phyloP scores from a whole-genome alignment of 176 grass and related monocot species.

The Juncus effusus region DNA sequence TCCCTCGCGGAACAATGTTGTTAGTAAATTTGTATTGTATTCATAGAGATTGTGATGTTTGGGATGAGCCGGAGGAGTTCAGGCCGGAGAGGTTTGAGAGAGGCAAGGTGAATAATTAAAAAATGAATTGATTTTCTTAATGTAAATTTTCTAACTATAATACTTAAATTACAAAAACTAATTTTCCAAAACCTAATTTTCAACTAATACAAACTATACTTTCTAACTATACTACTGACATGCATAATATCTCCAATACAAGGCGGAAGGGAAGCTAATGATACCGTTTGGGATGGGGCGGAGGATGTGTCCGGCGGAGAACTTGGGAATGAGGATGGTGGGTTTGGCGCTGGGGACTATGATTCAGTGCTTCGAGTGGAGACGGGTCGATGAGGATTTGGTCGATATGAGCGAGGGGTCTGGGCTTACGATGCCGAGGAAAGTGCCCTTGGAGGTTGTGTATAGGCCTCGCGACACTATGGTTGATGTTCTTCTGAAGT shows the following conservation, averaged over 20 bases:
- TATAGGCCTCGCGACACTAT: conserved; percentile 22
- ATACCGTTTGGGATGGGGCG: conserved; percentile 42
- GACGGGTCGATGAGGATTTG: conserved; percentile 8
- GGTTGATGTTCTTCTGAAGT: conserved; percentile 9
- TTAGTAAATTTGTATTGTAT: conserved; percentile 48
- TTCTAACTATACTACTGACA: too few species aligned
- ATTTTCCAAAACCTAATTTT: too few species aligned
- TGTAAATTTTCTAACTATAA: too few species aligned
- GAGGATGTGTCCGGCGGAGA: conserved; percentile 20
- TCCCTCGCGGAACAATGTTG: conserved; percentile 41
- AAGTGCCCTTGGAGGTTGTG: conserved; percentile 25
- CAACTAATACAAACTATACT: too few species aligned
- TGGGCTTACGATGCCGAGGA: conserved; percentile 33
- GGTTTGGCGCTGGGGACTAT: conserved; percentile 36
- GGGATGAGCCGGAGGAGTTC: conserved; percentile 33
- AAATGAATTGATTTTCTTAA: too few species aligned
- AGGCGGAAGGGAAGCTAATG: not conserved
- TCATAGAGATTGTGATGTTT: conserved; percentile 35
- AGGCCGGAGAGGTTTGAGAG: conserved; percentile 43
- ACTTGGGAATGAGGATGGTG: conserved; percentile 35
- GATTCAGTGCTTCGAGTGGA: conserved; percentile 45
- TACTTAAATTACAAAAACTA: too few species aligned
- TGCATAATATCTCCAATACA: too few species aligned
- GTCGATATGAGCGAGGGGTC: conserved; percentile 34
- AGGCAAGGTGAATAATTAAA: not conserved